A percentile compares a stretch with the other conserved stretches of the same genome.
phyloP scores from a whole-genome alignment of 768 basidiomycete genomes.

The Hygrocybe coccinea region DNA sequence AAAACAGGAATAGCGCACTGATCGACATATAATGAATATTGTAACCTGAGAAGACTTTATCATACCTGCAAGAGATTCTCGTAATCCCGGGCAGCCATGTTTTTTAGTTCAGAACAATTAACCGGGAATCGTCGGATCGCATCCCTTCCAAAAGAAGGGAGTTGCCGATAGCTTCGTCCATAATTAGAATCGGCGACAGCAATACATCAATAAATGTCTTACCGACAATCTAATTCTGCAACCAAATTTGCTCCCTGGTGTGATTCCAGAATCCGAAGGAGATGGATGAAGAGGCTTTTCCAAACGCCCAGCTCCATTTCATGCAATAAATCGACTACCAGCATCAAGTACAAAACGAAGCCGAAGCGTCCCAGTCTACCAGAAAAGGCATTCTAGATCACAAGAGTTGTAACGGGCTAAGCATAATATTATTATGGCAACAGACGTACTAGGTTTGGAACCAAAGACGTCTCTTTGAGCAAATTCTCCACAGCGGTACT shows the following conservation, averaged over 20 bases:
- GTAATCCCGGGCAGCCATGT: too few relatives aligned
- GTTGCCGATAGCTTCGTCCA: too few relatives aligned
- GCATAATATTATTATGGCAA: background rate
- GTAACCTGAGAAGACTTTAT: too few relatives aligned
- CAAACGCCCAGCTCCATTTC: background rate
- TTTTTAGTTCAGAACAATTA: too few relatives aligned
- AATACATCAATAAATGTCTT: slow-evolving; percentile 1
- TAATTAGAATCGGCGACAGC: too few relatives aligned
- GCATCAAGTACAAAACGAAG: slow-evolving; percentile 21
- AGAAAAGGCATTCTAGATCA: background rate
- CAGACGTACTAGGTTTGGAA: slow-evolving; percentile 11
- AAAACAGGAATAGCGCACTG: too few relatives aligned
- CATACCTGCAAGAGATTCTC: too few relatives aligned
- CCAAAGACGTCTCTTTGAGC: slow-evolving; percentile 12
- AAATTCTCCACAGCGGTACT: slow-evolving; percentile 14
- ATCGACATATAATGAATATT: too few relatives aligned
- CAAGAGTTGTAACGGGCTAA: background rate
- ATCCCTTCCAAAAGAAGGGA: too few relatives aligned
- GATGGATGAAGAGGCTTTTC: slow-evolving; percentile 2
- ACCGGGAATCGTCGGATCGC: too few relatives aligned
- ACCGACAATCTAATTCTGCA: slow-evolving; percentile 13
- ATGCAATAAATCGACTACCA: slow-evolving; percentile 36
- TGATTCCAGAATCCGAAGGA: slow-evolving; percentile 7
- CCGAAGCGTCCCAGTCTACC: slow-evolving; percentile 12
- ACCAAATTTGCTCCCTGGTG: slow-evolving; percentile 5